Evolutionary conservation across 73 alveolate genomes (phyloP).

Genomic region (Durusdinium trenchii): DNA sequence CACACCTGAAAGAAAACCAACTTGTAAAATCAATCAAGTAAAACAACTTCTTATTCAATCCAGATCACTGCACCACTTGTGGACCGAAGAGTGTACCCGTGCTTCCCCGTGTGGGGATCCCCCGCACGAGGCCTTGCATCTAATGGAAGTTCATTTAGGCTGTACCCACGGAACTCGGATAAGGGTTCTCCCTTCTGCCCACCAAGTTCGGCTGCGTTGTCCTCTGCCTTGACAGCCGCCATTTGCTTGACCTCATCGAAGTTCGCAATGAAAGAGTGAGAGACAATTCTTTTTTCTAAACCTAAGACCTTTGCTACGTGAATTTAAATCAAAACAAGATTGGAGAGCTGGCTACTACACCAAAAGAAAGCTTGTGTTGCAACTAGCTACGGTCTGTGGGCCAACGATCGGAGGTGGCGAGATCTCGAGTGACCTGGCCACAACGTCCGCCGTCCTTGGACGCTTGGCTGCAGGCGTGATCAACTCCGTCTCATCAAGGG

Average conservation of each 20-base stretch:
- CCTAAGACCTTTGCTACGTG: no score
- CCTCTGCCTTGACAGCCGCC: constrained; percentile 1
- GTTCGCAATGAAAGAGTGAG: no score
- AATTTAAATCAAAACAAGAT: no score
- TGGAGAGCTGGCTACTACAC: no score
- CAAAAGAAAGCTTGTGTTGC: no score
- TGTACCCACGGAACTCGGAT: neutral
- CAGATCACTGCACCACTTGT: neutral
- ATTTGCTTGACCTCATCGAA: neutral
- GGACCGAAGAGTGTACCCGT: constrained; percentile 13
- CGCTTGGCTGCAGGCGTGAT: no score
- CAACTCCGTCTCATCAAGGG: no score
- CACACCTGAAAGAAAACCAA: neutral
- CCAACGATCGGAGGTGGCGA: no score
- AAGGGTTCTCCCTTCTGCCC: neutral
- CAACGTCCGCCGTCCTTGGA: no score
- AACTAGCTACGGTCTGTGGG: no score
- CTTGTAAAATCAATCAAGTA: neutral
- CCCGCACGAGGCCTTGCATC: neutral
- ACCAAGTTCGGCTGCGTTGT: neutral
- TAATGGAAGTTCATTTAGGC: neutral
- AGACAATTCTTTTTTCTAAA: no score
- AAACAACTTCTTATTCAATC: neutral
- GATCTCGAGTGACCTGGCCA: no score
- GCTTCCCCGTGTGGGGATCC: neutral